Percentiles rank a stretch among this genome's conserved stretches.
Evolutionary conservation across 2,329 filamentous ascomycete genomes (phyloP).

Genomic region (Grosmannia serpens): DNA sequence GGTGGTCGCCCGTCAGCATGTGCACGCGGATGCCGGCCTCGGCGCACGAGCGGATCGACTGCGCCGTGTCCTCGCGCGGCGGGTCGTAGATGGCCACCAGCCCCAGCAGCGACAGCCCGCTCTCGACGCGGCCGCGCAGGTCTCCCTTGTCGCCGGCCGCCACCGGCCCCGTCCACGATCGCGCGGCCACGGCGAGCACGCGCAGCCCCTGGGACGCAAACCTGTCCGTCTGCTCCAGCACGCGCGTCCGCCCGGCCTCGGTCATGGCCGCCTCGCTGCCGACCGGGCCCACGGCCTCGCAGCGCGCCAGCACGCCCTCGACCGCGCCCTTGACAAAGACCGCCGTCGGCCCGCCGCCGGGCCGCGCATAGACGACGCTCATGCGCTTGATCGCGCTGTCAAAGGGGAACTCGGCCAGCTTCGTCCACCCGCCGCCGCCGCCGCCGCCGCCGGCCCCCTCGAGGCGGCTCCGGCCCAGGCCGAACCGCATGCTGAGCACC

Average conservation of each 20-base stretch:
- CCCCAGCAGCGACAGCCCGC: constrained; percentile 61
- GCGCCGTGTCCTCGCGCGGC: constrained; percentile 67
- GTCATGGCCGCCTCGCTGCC: constrained; percentile 32
- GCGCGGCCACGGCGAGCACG: constrained; percentile 58
- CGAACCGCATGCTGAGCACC: constrained; percentile 61
- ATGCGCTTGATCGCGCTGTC: constrained; percentile 70
- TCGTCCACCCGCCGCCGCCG: constrained; percentile 40
- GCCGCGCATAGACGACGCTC: constrained; percentile 53
- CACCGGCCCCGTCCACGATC: neutral
- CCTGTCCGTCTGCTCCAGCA: constrained; percentile 42
- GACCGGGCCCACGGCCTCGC: constrained; percentile 35
- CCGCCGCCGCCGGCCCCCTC: constrained; percentile 26
- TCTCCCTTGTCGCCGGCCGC: constrained; percentile 8
- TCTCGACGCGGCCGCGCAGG: constrained; percentile 52
- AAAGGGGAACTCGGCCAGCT: constrained; percentile 64
- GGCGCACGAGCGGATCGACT: constrained; percentile 58
- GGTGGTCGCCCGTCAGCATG: constrained; percentile 78
- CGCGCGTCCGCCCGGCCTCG: constrained; percentile 34
- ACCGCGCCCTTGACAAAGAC: constrained; percentile 53
- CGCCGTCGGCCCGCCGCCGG: constrained; percentile 17
- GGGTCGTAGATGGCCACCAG: constrained; percentile 80
- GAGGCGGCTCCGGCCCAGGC: constrained; percentile 41
- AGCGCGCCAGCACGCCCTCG: constrained; percentile 48
- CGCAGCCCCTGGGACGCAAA: constrained; percentile 59
- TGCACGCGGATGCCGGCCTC: constrained; percentile 67